Base-by-base conservation (phyloP, 2,329 filamentous ascomycete species). In the Aspergillus oerlinghausenensis region DNA sequence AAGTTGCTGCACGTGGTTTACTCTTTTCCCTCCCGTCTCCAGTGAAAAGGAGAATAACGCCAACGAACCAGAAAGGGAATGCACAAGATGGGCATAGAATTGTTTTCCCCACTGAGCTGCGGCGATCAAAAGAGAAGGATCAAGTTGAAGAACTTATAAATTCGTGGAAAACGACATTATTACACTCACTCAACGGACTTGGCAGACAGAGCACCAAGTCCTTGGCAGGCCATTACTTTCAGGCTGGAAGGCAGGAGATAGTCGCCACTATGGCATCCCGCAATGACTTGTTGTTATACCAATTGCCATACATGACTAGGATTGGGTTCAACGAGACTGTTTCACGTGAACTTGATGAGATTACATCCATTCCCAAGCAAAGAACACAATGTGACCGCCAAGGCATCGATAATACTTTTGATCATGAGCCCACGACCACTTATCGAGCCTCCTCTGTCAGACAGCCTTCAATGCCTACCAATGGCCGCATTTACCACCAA, bases 21-120 rank as follows among this genome's bases (percentile, higher is more conserved):
- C 75, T 97, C 0, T 96, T 96, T 70, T 87, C 86, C 9, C 81
- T 99, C 2, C 94, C 94, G 1, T 84, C 84, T 64, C 93, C 93
- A 0, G 94, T 99, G 9, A 93, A 90, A 70, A 82, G 80, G 71
- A 78, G 65, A 67, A 72, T 66, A 64, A 77, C 67, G 66, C 73
- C 68, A 65, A 76, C 67, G 60, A 63, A 57, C n/a, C 69, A 58
- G 55, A 65, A 60, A 49, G 64, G 64, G 57, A 68, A 54, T 58
- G 67, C 53, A 52, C 71, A 80, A 58, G 89, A 92, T 66, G 83
- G 88, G 0, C 88, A 87, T 75, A 92, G 89, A 68, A 96, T 99
- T 90, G 95, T 92, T 64, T 99, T 94, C 67, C 94, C 94, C 0
- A 86, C 86, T 0, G 91, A 88, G 55, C 77, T 96, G 45, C 91